Evolutionary conservation across 2,329 filamentous ascomycete species (phyloP).

Genomic region (Ilyonectria mors-panacis): DNA sequence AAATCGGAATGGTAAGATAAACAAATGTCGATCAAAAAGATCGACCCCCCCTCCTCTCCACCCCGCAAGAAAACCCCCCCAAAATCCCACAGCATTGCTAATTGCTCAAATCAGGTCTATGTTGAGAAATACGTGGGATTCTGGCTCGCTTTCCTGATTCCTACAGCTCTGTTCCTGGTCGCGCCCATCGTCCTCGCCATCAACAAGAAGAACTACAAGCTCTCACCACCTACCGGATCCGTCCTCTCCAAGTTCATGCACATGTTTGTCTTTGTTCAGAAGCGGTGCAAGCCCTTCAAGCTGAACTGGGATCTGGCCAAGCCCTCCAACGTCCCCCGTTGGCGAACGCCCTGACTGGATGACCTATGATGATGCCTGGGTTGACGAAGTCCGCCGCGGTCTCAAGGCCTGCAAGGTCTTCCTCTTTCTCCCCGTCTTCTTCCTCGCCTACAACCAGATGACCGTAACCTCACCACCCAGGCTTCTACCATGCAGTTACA

Average conservation of each 20-base stretch:
- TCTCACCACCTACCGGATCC: conserved; percentile 78
- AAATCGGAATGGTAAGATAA: conserved; percentile 67
- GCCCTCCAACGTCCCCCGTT: conserved; percentile 72
- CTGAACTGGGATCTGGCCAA: conserved; percentile 79
- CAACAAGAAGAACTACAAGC: conserved; percentile 73
- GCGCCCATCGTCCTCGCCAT: conserved; percentile 74
- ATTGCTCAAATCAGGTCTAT: conserved; percentile 60
- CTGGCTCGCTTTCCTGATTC: conserved; percentile 79
- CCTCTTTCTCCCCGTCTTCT: conserved; percentile 77
- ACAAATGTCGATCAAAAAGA: conserved; percentile 65
- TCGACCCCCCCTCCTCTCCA: too few species aligned
- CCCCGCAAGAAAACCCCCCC: neutral
- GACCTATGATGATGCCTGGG: conserved; percentile 88
- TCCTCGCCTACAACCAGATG: conserved; percentile 72
- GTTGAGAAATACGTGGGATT: conserved; percentile 84
- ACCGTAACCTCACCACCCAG: conserved; percentile 74
- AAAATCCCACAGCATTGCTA: neutral
- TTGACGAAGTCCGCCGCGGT: conserved; percentile 82
- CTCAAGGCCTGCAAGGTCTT: conserved; percentile 80
- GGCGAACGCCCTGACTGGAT: conserved; percentile 77
- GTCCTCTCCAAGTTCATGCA: conserved; percentile 77
- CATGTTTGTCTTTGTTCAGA: conserved; percentile 73
- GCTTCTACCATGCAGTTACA: conserved; percentile 76
- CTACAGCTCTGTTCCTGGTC: conserved; percentile 74
- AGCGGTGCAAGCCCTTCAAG: conserved; percentile 76